Evolutionary conservation across 495 filamentous ascomycete species (phyloP).

Genomic region (Ramalina intermedia): DNA sequence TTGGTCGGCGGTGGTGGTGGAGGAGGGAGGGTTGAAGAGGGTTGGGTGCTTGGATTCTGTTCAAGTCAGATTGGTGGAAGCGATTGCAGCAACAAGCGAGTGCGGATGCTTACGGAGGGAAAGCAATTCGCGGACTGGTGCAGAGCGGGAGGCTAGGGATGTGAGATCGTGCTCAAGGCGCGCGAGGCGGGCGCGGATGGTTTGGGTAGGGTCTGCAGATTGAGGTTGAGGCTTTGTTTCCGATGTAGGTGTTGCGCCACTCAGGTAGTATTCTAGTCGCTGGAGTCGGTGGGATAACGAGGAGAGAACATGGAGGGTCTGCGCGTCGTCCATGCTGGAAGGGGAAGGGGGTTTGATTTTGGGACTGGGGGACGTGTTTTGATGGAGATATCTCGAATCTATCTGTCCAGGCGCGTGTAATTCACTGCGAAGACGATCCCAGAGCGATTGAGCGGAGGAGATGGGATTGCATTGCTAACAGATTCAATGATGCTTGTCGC

Average conservation of each 20-base stretch:
- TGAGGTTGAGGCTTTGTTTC: conserved; percentile 27
- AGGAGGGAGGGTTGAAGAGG: conserved; percentile 32
- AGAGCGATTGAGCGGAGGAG: too few relatives aligned
- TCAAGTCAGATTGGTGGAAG: background rate
- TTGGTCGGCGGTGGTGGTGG: conserved; percentile 17
- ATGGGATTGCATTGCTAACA: too few relatives aligned
- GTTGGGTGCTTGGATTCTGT: conserved; percentile 43
- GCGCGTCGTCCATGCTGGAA: conserved; percentile 19
- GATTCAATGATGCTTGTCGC: too few relatives aligned
- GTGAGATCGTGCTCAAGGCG: conserved; percentile 48
- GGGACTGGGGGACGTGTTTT: too few relatives aligned
- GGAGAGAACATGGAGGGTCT: conserved; percentile 49
- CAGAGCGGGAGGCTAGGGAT: conserved; percentile 30
- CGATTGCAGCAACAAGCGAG: background rate
- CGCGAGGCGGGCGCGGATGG: conserved; percentile 39
- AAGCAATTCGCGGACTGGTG: conserved; percentile 36
- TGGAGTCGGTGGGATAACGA: conserved; percentile 63
- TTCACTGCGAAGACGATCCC: too few relatives aligned
- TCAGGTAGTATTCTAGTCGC: conserved; percentile 59
- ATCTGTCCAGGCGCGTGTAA: too few relatives aligned
- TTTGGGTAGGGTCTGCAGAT: conserved; percentile 12
- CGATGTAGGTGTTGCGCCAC: conserved; percentile 37
- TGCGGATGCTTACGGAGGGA: conserved; percentile 20
- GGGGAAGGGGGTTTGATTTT: background rate
- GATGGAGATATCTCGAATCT: too few relatives aligned